Evolutionary conservation across 2,329 filamentous ascomycete genomes (phyloP).

Genomic region (Colletotrichum musae): DNA sequence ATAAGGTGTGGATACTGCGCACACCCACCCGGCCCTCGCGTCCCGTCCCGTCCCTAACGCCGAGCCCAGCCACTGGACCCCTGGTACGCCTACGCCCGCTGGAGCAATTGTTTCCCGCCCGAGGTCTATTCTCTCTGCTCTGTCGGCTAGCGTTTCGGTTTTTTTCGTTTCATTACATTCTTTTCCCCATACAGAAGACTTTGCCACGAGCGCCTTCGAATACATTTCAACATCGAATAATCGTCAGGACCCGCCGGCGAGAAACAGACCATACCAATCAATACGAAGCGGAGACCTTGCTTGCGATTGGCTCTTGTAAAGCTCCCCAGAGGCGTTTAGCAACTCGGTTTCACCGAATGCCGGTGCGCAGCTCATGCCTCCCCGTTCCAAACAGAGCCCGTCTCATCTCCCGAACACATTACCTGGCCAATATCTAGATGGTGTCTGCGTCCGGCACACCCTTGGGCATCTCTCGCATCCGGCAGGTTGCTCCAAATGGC

Average conservation of each 20-base stretch:
- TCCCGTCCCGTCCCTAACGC: too few relatives aligned
- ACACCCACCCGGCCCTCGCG: too few relatives aligned
- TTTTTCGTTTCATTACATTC: too few relatives aligned
- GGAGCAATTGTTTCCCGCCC: too few relatives aligned
- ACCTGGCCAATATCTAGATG: neutral
- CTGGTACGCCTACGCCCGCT: too few relatives aligned
- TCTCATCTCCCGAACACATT: neutral
- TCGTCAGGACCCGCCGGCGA: neutral
- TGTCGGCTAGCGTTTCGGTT: too few relatives aligned
- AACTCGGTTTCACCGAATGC: conserved; percentile 24
- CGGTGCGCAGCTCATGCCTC: conserved; percentile 18
- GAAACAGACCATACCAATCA: conserved; percentile 7
- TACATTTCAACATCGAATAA: too few relatives aligned
- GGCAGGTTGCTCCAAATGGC: neutral
- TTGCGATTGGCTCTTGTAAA: conserved; percentile 27
- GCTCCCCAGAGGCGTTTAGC: neutral
- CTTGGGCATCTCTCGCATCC: neutral
- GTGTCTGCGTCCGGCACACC: neutral
- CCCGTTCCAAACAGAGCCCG: conserved; percentile 28
- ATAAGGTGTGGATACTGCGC: too few relatives aligned
- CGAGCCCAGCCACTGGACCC: too few relatives aligned
- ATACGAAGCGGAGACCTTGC: neutral
- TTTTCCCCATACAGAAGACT: too few relatives aligned
- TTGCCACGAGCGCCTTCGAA: too few relatives aligned
- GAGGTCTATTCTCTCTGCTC: too few relatives aligned